Evolutionary conservation across 192 early-diverging fungal genomes (phyloP), one percentile per base, ranked within the genome.

Genomic region (Coemansia brasiliensis): DNA sequence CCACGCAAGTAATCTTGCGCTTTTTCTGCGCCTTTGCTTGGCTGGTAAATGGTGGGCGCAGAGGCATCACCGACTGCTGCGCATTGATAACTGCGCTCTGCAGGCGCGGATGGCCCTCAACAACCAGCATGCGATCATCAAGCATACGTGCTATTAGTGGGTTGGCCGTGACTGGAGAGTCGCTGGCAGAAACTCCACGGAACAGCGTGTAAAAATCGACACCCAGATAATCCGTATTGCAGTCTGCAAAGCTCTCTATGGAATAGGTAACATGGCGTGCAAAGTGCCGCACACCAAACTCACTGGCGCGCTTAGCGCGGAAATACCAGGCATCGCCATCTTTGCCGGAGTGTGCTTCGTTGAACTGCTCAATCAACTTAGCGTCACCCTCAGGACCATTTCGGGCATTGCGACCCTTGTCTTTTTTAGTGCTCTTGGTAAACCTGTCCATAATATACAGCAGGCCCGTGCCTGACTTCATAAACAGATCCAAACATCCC

Each of bases 191-290:
- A 2, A 68, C 83, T 3, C 90, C 89, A 38, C 91, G 85, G 84
- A 96, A 90, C 44, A 96, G 74, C 6, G 87, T 84, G 35, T 94
- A 88, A 75, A 93, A 92, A 65, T 95, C 91, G 2, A 88, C 82
- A 61, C 86, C 88, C 16, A 95, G 68, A 39, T 83, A 82, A 65
- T 94, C 91, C 7, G 79, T 78, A 64, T 97, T 92, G 50, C 83
- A 81, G 55, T 88, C 86, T n/a, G 90, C 60, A 64, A 94, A 91
- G 38, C 84, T 44, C 39, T 62, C 61, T 13, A 69, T 62, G 8
- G 67, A 69, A 61, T 90, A 93, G 22, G 60, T 83, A 13, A 88
- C 87, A 40, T 82, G 82, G 13, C 85, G 82, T 20, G 84, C 81
- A 80, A 87, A 94, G 69, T 98, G 95, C 49, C 86, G 84, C 48